Evolutionary conservation across 345 rosid genomes (phyloP).

Genomic region (Raphanus sativus): DNA sequence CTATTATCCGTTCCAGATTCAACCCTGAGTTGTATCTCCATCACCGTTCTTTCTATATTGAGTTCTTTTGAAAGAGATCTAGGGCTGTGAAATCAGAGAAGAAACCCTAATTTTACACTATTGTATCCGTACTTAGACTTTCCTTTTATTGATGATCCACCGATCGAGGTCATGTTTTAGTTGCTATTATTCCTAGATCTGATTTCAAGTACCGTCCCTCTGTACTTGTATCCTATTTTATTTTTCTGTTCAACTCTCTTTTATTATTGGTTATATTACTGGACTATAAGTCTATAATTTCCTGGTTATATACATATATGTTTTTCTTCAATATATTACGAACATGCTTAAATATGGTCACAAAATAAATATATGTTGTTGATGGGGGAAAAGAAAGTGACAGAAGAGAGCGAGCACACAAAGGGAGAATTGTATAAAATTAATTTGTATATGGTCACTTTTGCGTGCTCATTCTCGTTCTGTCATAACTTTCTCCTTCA

Average conservation of each 20-base stretch:
- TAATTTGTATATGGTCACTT: constrained; percentile 26
- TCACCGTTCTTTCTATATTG: constrained; percentile 5
- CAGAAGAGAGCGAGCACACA: constrained; percentile 47
- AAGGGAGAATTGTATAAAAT: constrained; percentile 27
- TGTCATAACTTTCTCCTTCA: constrained; percentile 36
- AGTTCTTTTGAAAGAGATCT: not conserved
- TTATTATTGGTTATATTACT: constrained; percentile 16
- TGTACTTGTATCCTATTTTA: constrained; percentile 30
- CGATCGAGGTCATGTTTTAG: constrained; percentile 15
- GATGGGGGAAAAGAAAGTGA: constrained; percentile 35
- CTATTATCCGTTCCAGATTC: not conserved
- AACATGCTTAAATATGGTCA: not conserved
- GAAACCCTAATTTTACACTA: constrained; percentile 31
- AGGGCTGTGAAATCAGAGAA: not conserved
- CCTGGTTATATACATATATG: not conserved
- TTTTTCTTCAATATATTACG: not conserved
- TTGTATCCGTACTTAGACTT: constrained; percentile 20
- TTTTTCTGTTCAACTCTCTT: not conserved
- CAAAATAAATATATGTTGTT: constrained; percentile 10
- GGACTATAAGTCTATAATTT: not conserved
- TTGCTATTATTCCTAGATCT: constrained; percentile 29
- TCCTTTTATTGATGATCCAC: constrained; percentile 28
- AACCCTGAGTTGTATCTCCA: constrained; percentile 12
- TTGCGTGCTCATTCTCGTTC: constrained; percentile 37
- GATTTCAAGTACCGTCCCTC: constrained; percentile 33